Evolutionary conservation across 768 basidiomycete species (phyloP).

Genomic region (Glaciozyma antarctica): DNA sequence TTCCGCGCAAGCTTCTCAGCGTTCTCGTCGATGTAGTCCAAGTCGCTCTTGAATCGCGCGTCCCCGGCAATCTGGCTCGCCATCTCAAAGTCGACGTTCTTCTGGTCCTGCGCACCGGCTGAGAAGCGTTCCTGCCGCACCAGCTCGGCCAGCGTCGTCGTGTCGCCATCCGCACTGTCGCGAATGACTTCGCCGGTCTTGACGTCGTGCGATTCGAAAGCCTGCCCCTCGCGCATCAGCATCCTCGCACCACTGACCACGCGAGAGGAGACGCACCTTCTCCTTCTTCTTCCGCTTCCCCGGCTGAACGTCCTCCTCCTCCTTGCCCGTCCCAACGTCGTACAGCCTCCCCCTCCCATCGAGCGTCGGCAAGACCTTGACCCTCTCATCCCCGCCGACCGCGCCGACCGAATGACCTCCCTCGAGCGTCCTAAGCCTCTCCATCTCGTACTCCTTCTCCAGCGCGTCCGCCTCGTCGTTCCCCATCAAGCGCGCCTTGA

Average conservation of each 20-base stretch:
- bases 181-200: conserved; percentile 84
- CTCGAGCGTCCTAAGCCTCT: conserved; percentile 42
- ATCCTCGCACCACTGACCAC: not conserved
- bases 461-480: conserved; percentile 63
- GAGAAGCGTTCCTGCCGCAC: conserved; percentile 84
- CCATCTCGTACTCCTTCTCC: conserved; percentile 76
- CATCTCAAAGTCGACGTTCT: conserved; percentile 80
- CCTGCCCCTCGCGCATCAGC: not conserved
- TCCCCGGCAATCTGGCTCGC: conserved; percentile 80
- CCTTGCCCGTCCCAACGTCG: conserved; percentile 62
- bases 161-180: conserved; percentile 84
- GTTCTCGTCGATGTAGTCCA: conserved; percentile 96
- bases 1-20: conserved; percentile 82
- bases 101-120: conserved; percentile 81
- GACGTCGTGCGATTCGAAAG: conserved; percentile 81
- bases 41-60: conserved; percentile 75
- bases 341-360: conserved; percentile 77
- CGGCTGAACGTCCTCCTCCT: conserved; percentile 55
- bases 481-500: conserved; percentile 80
- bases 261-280: conserved; percentile 43
- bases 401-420: conserved; percentile 28
- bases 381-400: conserved; percentile 37
- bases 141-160: conserved; percentile 75
- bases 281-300: conserved; percentile 69
- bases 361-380: conserved; percentile 80